Percentiles rank a stretch among this genome's conserved stretches.
phyloP scores from a whole-genome alignment of 2,329 filamentous ascomycete species.

The Colletotrichum tropicale region DNA sequence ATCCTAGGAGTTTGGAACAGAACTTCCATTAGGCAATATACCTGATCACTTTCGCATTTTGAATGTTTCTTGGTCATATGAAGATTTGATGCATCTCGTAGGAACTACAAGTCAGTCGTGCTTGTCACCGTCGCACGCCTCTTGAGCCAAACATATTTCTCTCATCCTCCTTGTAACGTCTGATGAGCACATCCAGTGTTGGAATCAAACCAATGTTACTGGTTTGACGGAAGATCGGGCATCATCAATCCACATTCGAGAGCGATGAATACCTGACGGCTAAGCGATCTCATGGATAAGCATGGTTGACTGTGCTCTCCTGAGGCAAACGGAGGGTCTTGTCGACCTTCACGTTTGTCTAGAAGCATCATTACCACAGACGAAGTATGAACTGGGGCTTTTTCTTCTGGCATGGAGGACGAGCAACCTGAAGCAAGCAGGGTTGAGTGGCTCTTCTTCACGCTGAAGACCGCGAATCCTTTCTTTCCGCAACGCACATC shows the following conservation, averaged over 20 bases:
- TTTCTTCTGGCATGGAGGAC: background rate
- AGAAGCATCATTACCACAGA: background rate
- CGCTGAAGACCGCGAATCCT: background rate
- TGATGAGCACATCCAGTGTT: no score
- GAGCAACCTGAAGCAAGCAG: background rate
- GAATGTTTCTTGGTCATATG: background rate
- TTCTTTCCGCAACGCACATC: no score
- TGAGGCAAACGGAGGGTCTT: background rate
- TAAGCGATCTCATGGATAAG: background rate
- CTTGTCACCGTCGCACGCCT: background rate
- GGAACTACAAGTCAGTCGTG: fast-evolving
- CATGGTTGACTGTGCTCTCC: background rate
- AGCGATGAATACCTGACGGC: background rate
- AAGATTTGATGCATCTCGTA: background rate
- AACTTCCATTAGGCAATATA: background rate
- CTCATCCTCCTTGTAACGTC: background rate
- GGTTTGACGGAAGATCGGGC: background rate
- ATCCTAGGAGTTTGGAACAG: background rate
- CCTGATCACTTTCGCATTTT: background rate
- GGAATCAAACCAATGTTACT: background rate
- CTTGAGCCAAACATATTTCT: background rate
- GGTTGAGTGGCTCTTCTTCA: background rate
- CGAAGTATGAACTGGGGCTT: background rate
- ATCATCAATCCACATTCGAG: background rate
- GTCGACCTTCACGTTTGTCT: background rate